Evolutionary conservation across 495 filamentous ascomycete genomes (phyloP).

Genomic region (Echria macrotheca): DNA sequence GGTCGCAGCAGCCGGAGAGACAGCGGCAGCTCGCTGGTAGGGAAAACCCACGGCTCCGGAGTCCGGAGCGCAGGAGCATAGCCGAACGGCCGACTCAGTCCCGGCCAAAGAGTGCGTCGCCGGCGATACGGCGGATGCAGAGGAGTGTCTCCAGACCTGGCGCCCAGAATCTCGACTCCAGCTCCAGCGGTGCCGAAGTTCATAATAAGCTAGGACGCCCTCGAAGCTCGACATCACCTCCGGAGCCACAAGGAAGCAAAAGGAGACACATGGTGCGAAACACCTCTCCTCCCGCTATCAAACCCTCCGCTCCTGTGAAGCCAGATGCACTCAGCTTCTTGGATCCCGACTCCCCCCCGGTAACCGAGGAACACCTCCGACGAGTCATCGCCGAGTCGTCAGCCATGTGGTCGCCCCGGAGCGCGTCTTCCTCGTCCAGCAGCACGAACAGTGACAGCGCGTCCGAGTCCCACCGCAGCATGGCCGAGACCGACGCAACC

Average conservation of each 20-base stretch:
- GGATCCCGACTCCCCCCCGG: conserved; percentile 26
- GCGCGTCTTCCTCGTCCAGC: conserved; percentile 27
- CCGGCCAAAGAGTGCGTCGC: neutral
- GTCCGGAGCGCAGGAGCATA: neutral
- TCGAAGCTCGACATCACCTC: neutral
- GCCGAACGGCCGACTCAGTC: neutral
- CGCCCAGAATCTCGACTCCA: neutral
- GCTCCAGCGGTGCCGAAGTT: neutral
- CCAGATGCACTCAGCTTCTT: conserved; percentile 31
- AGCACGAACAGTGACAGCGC: conserved; percentile 34
- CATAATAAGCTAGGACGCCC: neutral
- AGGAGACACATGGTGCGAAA: neutral
- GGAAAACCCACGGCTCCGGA: neutral
- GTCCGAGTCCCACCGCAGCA: conserved; percentile 28
- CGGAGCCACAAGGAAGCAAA: neutral
- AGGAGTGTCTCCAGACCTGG: neutral
- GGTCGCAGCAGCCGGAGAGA: neutral
- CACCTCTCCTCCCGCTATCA: too few species aligned
- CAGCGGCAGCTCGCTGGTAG: neutral
- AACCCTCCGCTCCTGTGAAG: neutral
- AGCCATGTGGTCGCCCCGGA: conserved; percentile 25
- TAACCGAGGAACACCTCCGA: conserved; percentile 28
- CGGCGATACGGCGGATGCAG: neutral
- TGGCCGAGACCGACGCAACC: conserved; percentile 40
- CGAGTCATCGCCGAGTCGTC: conserved; percentile 26